Percentiles rank a stretch among this genome's conserved stretches.
phyloP scores from a whole-genome alignment of 2,329 filamentous ascomycete species.

The Byssoonygena ceratinophila region DNA sequence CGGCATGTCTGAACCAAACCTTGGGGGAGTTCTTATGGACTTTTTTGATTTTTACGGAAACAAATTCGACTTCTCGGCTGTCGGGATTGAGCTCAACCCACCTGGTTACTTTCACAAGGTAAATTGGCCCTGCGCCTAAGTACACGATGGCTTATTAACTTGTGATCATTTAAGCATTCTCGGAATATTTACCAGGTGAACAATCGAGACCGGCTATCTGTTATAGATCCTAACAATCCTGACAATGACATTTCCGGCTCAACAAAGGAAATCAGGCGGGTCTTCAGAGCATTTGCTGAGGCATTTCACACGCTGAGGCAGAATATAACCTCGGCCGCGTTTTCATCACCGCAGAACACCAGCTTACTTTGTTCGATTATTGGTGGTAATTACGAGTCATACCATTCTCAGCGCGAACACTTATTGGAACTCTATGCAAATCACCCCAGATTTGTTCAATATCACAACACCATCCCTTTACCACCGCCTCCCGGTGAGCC shows the following conservation, averaged over 20 bases:
- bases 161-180: not conserved
- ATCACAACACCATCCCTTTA: constrained; percentile 23
- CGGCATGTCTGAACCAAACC: constrained; percentile 55
- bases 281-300: constrained; percentile 58
- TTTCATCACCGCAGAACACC: constrained; percentile 17
- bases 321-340: constrained; percentile 41
- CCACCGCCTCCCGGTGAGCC: constrained; percentile 3
- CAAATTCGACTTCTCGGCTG: constrained; percentile 57
- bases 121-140: constrained; percentile 20
- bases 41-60: constrained; percentile 88
- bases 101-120: constrained; percentile 71
- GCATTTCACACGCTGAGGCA: constrained; percentile 50
- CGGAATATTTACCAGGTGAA: constrained; percentile 41
- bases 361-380: constrained; percentile 64
- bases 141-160: constrained; percentile 24
- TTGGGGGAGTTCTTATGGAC: constrained; percentile 71
- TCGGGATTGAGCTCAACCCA: constrained; percentile 65
- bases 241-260: constrained; percentile 86
- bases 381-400: constrained; percentile 67
- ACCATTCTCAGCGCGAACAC: constrained; percentile 57
- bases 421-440: constrained; percentile 46
- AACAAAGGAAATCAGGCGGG: constrained; percentile 57
- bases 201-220: constrained; percentile 60
- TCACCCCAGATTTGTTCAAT: constrained; percentile 27
- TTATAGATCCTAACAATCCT: constrained; percentile 80